These are phyloP conservation scores for Leccinum subfulvum DNA, from an alignment of 1,284 basidiomycete genomes.

Conservation along the genomic window DNA sequence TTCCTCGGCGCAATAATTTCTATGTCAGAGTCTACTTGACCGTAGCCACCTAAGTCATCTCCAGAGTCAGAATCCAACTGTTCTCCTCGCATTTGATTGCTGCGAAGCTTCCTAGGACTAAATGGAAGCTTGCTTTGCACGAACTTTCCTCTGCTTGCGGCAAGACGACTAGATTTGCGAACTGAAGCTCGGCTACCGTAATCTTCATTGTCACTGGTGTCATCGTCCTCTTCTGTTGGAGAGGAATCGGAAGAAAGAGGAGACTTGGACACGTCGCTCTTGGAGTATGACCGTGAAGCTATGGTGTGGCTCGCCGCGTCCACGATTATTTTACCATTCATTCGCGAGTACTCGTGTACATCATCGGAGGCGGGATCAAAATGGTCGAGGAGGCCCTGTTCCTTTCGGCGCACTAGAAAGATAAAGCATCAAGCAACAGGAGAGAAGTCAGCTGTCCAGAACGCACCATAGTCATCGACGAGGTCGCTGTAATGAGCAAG, in stretches of 20 bases:
- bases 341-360: constrained; percentile 61
- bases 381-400: constrained; percentile 38
- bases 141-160: constrained; percentile 9
- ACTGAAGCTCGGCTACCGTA: constrained; percentile 19
- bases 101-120: constrained; percentile 60
- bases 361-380: constrained; percentile 64
- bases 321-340: constrained; percentile 38
- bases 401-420: constrained; percentile 43
- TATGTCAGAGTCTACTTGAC: constrained; percentile 36
- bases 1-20: constrained; percentile 30
- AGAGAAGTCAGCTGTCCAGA: constrained; percentile 1
- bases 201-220: constrained; percentile 33
- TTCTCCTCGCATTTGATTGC: constrained; percentile 24
- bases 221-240: constrained; percentile 28
- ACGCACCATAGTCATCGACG: constrained; percentile 58
- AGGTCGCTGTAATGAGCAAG: constrained; percentile 41
- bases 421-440: constrained; percentile 9
- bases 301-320: constrained; percentile 8
- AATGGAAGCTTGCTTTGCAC: constrained; percentile 47
- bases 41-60: constrained; percentile 36
- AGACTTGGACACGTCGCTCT: constrained; percentile 11
- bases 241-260: constrained; percentile 13
- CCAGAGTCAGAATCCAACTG: constrained; percentile 42
- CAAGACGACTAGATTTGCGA: constrained; percentile 31
- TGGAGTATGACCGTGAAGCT: constrained; percentile 7